Evolutionary conservation across 129 eudicot species (phyloP).

Genomic region (Flaveria robusta): DNA sequence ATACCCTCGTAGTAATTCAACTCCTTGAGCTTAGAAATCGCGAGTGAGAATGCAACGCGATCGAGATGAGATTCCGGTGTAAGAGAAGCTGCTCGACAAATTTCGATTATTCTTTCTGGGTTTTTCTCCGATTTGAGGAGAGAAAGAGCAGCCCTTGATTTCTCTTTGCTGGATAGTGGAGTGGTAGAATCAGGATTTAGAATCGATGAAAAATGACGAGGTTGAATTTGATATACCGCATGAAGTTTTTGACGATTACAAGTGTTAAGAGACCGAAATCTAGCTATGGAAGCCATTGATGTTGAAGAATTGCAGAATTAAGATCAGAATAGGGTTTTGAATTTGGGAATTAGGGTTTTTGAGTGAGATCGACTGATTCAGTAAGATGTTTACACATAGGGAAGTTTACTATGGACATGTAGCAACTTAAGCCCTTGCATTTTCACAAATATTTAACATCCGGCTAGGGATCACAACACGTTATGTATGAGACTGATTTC

Average conservation of each 20-base stretch:
- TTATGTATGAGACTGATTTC: no score
- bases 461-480: no score
- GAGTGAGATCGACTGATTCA: background rate
- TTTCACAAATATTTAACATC: background rate
- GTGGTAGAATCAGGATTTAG: constrained; percentile 62
- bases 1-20: constrained; percentile 58
- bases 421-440: constrained; percentile 12
- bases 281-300: constrained; percentile 36
- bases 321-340: constrained; percentile 13
- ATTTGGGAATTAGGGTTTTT: constrained; percentile 41
- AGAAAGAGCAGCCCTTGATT: constrained; percentile 65
- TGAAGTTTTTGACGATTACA: constrained; percentile 6
- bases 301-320: background rate
- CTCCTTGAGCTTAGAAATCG: constrained; percentile 59
- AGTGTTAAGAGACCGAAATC: constrained; percentile 11
- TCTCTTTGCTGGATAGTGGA: constrained; percentile 57
- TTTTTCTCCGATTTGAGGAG: constrained; percentile 65
- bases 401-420: background rate
- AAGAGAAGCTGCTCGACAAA: constrained; percentile 78
- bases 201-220: constrained; percentile 56
- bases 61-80: constrained; percentile 79
- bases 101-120: constrained; percentile 74
- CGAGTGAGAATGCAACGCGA: constrained; percentile 68
- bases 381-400: background rate
- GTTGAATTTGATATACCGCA: constrained; percentile 18